Base-by-base conservation (phyloP, 129 eudicot genomes). In the Ambrosia artemisiifolia region DNA sequence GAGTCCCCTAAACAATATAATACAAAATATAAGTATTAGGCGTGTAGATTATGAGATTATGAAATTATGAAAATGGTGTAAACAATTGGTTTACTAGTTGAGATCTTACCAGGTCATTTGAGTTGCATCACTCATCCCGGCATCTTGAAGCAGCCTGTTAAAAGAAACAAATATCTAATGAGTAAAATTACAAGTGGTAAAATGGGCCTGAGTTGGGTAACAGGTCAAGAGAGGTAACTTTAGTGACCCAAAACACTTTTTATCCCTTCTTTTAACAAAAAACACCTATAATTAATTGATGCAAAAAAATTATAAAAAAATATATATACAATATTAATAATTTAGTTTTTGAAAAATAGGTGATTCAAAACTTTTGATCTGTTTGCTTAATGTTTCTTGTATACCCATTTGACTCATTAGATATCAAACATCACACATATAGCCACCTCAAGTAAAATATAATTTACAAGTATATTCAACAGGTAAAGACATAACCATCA, bases 41-140 rank as follows among this genome's bases (percentile, higher is more conserved):
- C 33, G 46, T 57, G 20, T 40, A 34, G 20, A 34, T 67, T 12
- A 59, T 24, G 13, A 57, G 40, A 55, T n/a, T n/a, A n/a, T 86
- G 96, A 69, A 94, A 97, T 66, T 12, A 57, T 13, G 36, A 28
- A 28, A 24, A 57, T 11, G 40, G 57, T 65, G 13, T 16, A 18
- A 30, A 28, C 40, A 53, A 36, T 14, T 64, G 17, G 51, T 61
- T 14, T 5, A 55, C 70, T 34, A 30, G 38, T 18, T 16, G 61
- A 63, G 46, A 69, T 48, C 76, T 80, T 84, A 94, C 99, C 99
- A 90, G 62, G 88, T 83, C 80, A 87, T 67, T 71, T 94, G 99
- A 75, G 96, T 90, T 66, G 88, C 72, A 73, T 94, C 99, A 74
- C 75, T 83, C 99, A 94, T 94, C 40, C 97, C 97, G 71, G 97